Evolutionary conservation across 306 rosid species (phyloP).

Genomic region (Vigna trinervia): DNA sequence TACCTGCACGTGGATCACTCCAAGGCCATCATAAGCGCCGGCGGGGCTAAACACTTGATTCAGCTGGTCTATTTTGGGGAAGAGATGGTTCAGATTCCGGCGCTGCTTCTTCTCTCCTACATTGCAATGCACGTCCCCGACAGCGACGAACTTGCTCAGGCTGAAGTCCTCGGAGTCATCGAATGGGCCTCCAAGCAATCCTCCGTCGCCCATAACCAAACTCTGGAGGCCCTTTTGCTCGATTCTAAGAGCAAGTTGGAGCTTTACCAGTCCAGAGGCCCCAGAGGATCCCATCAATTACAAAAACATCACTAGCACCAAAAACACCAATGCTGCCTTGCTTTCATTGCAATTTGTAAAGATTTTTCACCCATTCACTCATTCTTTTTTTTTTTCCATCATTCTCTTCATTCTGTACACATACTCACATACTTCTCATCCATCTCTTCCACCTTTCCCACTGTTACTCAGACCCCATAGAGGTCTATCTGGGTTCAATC

Average conservation of each 20-base stretch:
- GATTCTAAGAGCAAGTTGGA: conserved; percentile 85
- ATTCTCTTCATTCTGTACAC: conserved; percentile 56
- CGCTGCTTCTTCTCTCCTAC: conserved; percentile 72
- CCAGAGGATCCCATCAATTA: conserved; percentile 70
- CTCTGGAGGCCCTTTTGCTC: conserved; percentile 59
- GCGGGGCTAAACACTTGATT: conserved; percentile 79
- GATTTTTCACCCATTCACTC: conserved; percentile 23
- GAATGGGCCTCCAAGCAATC: conserved; percentile 95
- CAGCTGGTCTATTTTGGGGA: conserved; percentile 95
- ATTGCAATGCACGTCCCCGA: conserved; percentile 91
- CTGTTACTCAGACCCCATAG: not conserved
- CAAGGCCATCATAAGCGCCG: conserved; percentile 80
- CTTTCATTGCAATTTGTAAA: conserved; percentile 28
- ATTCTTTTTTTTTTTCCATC: conserved; percentile 17
- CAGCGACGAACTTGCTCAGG: conserved; percentile 82
- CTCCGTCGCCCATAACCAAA: conserved; percentile 59
- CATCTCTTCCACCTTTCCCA: not conserved
- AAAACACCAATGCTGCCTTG: not conserved
- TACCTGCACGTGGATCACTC: conserved; percentile 83
- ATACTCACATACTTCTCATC: not conserved
- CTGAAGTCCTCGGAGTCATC: conserved; percentile 75
- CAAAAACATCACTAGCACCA: conserved; percentile 41
- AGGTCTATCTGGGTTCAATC: not conserved
- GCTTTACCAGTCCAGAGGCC: conserved; percentile 88
- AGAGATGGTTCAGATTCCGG: conserved; percentile 68